phyloP scores from a whole-genome alignment of 2,329 filamentous ascomycete species.

The Alternaria alternata region DNA sequence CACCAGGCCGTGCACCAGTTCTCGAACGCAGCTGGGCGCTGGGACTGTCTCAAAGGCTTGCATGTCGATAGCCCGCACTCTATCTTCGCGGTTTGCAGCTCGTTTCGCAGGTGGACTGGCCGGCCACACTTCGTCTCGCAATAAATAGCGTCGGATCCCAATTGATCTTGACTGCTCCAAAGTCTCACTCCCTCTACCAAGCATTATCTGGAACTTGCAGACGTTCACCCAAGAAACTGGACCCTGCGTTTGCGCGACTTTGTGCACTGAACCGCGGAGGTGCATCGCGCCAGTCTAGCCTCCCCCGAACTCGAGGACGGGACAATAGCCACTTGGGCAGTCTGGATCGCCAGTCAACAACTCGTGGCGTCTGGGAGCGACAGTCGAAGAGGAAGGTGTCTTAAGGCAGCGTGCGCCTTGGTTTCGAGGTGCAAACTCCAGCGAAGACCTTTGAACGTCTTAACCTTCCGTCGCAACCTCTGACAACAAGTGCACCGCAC shows the following conservation, averaged over 20 bases:
- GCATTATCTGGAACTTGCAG: neutral
- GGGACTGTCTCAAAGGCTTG: neutral
- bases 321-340: conserved; percentile 9
- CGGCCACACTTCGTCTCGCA: conserved; percentile 1
- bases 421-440: neutral
- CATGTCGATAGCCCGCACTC: conserved; percentile 2
- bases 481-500: conserved; percentile 1
- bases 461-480: neutral
- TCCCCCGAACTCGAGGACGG: conserved; percentile 4
- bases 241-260: conserved; percentile 7
- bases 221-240: neutral
- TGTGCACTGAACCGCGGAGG: conserved; percentile 9
- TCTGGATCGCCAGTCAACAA: conserved; percentile 18
- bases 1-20: conserved; percentile 6
- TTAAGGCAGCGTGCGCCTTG: conserved; percentile 3
- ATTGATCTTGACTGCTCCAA: conserved; percentile 1
- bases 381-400: conserved; percentile 28
- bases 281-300: conserved; percentile 15
- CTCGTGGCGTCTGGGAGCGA: conserved; percentile 16
- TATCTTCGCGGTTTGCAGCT: neutral
- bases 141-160: conserved; percentile 8
- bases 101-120: conserved; percentile 4
- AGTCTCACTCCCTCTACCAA: neutral
- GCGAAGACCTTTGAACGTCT: neutral
- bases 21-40: conserved; percentile 1